These are phyloP conservation scores for Oropetium thomaeum DNA, from an alignment of 176 grass and related monocot genomes.

Conservation along the genomic window DNA sequence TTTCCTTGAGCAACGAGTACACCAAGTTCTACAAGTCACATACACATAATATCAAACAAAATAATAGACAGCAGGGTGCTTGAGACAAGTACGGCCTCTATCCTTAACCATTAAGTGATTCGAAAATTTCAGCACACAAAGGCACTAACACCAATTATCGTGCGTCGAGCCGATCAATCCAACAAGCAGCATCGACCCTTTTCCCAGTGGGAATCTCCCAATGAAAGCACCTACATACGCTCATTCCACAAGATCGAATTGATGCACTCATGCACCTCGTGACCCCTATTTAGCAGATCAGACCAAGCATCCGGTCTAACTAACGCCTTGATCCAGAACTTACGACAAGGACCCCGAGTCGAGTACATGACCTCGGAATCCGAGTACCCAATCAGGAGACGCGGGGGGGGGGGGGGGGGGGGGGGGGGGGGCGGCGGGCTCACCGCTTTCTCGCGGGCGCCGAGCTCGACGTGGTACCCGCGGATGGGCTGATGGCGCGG, in stretches of 20 bases:
- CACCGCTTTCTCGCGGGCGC: conserved; percentile 77
- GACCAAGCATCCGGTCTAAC: background rate
- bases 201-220: background rate
- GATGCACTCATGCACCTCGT: background rate
- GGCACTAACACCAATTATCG: background rate
- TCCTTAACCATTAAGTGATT: background rate
- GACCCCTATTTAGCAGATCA: background rate
- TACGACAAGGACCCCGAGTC: background rate
- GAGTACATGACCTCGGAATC: background rate
- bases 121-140: background rate
- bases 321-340: background rate
- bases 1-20: background rate
- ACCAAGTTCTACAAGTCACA: background rate
- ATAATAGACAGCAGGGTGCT: background rate
- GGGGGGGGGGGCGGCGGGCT: background rate
- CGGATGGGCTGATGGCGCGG: conserved; percentile 40
- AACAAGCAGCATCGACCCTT: background rate
- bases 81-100: background rate
- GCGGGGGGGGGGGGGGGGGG: too few relatives aligned
- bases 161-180: background rate
- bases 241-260: background rate
- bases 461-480: conserved; percentile 72
- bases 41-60: background rate
- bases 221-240: background rate
- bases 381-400: background rate